Percentiles rank a stretch among this genome's conserved stretches.
phyloP scores from a whole-genome alignment of 768 basidiomycete genomes.

The Scleroderma citrinum region DNA sequence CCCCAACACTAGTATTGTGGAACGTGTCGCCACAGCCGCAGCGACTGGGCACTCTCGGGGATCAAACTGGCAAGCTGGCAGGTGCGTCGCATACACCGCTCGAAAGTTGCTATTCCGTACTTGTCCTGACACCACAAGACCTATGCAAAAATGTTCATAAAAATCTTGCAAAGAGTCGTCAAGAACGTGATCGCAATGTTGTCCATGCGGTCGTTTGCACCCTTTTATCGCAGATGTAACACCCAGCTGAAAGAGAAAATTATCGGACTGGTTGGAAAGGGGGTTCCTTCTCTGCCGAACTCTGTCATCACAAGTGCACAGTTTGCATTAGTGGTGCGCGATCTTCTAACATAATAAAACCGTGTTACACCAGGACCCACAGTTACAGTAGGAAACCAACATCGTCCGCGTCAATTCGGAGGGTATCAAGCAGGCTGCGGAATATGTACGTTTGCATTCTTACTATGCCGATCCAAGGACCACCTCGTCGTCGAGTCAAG shows the following conservation, averaged over 20 bases:
- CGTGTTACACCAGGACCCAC: not conserved
- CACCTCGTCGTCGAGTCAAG: not conserved
- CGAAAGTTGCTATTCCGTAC: too few species aligned
- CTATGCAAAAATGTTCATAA: not conserved
- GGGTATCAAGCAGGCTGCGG: slow-evolving; percentile 62
- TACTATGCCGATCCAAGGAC: slow-evolving; percentile 1
- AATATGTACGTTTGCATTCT: slow-evolving; percentile 40
- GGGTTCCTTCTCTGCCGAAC: slow-evolving; percentile 30
- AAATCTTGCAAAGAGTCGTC: not conserved
- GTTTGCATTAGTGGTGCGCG: slow-evolving; percentile 50
- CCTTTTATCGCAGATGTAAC: not conserved
- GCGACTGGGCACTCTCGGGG: too few species aligned
- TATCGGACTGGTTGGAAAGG: not conserved
- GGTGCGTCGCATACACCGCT: too few species aligned
- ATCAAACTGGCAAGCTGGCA: too few species aligned
- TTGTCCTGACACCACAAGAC: too few species aligned
- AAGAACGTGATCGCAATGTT: not conserved
- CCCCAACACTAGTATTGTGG: too few species aligned
- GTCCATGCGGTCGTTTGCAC: not conserved
- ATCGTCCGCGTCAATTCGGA: slow-evolving; percentile 53
- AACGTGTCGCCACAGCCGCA: too few species aligned
- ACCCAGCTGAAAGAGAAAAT: not conserved
- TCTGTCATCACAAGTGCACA: slow-evolving; percentile 57
- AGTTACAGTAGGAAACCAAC: slow-evolving; percentile 44
- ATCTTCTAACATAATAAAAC: not conserved